Evolutionary conservation across 306 rosid species (phyloP), one percentile per base, ranked within the genome.

Genomic region (Dalbergia cultrata): DNA sequence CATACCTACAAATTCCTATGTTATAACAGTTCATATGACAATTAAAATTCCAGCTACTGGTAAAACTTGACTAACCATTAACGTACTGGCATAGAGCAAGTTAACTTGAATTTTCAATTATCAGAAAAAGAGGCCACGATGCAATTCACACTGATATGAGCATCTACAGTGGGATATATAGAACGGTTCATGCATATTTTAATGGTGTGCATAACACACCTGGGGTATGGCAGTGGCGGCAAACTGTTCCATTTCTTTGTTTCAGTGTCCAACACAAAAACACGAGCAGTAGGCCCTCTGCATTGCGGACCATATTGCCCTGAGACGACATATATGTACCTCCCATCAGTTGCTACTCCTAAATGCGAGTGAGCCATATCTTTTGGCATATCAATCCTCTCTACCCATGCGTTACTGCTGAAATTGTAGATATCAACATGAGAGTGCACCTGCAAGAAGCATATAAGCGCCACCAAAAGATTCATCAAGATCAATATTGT

Each of bases 251-350:
- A 95, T 78, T 74, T 84, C 88, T 76, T 92, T 61, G 92, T 91
- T 75, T 74, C 74, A 13, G 97, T 91, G 82, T 95, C 97, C 21
- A 95, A 85, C 60, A 86, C 91, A 81, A 90, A 95, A 21, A 77
- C 35, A 19, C 50, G 88, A 5, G 93, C 67, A 7, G 83, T 90
- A 63, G 98, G 89, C n/a, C 87, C 91, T 77, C 98, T 85, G 81
- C 97, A 95, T 57, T 92, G 97, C 0, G 94, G 90, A 57, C 98
- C 98, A 84, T 81, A 84, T 81, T 95, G 98, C 66, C 98, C 97
- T 0, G 97, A 87, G 63, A 95, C 76, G 31, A 91, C 89, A 79
- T 90, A 95, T 57, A 91, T 84, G 87, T 87, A 92, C 86, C 97
- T 95, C 67, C 95, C 94, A 89, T 95, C 98, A 77, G 90, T 86